Evolutionary conservation across 2,329 filamentous ascomycete genomes (phyloP).

Genomic region (Torrubiella hemipterigena): DNA sequence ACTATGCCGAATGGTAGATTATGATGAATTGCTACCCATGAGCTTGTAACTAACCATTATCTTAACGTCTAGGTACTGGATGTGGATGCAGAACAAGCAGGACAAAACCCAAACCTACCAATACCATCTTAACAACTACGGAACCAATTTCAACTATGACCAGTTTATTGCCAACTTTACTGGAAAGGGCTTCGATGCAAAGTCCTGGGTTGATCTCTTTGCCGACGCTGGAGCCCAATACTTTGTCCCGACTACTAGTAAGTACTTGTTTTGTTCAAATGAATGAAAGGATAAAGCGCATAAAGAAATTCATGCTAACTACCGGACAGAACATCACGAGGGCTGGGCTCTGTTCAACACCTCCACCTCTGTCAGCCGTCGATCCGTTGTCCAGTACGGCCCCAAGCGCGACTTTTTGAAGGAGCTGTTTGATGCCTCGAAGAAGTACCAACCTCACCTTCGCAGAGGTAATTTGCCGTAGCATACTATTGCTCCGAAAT

Average conservation of each 20-base stretch:
- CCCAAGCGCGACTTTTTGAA: constrained; percentile 13
- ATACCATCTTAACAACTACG: constrained; percentile 38
- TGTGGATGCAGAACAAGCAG: constrained; percentile 3
- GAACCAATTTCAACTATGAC: constrained; percentile 39
- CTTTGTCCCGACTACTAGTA: constrained; percentile 30
- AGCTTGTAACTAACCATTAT: neutral
- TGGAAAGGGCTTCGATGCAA: constrained; percentile 33
- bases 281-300: constrained; percentile 7
- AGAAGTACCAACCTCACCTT: constrained; percentile 1
- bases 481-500: constrained; percentile 28
- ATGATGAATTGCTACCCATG: neutral
- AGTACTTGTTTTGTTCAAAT: neutral
- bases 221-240: constrained; percentile 37
- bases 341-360: constrained; percentile 28
- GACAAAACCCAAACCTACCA: constrained; percentile 19
- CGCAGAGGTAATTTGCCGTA: constrained; percentile 20
- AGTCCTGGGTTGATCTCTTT: constrained; percentile 41
- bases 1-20: constrained; percentile 28
- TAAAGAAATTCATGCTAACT: constrained; percentile 35
- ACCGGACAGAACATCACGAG: constrained; percentile 33
- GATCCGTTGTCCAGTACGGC: constrained; percentile 25
- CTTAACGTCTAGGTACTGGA: constrained; percentile 6
- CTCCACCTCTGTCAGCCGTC: constrained; percentile 19
- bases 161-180: constrained; percentile 44
- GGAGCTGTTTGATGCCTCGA: constrained; percentile 24